phyloP scores from a whole-genome alignment of 768 basidiomycete genomes.

The Boletus bicolor region DNA sequence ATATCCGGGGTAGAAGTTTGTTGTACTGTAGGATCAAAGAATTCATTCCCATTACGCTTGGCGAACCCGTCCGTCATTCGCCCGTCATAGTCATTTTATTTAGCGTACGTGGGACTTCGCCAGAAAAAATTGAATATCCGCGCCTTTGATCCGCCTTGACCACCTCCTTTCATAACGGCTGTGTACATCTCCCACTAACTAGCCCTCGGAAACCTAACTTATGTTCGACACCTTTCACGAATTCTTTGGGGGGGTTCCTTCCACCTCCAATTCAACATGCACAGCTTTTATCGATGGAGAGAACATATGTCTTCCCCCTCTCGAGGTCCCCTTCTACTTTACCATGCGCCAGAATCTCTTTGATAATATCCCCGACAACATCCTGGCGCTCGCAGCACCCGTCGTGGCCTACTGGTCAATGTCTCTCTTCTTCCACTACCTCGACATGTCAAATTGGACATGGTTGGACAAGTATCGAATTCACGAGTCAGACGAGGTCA shows the following conservation, averaged over 20 bases:
- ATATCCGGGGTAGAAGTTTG: slow-evolving; percentile 31
- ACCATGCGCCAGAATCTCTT: slow-evolving; percentile 45
- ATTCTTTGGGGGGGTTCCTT: neutral
- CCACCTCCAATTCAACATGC: slow-evolving; percentile 38
- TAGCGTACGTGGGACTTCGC: slow-evolving; percentile 5
- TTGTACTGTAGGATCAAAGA: slow-evolving; percentile 33
- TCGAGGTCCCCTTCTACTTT: slow-evolving; percentile 55
- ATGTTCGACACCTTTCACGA: slow-evolving; percentile 18
- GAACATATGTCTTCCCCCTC: slow-evolving; percentile 35
- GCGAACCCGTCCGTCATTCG: neutral
- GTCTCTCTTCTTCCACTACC: slow-evolving; percentile 73
- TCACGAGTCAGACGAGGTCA: slow-evolving; percentile 82
- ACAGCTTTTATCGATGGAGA: slow-evolving; percentile 31
- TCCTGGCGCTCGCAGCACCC: slow-evolving; percentile 70
- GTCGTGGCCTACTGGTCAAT: slow-evolving; percentile 81
- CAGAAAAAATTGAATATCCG: neutral
- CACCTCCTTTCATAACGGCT: neutral
- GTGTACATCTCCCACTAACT: neutral
- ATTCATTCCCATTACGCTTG: slow-evolving; percentile 9
- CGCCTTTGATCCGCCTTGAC: neutral
- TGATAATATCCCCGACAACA: slow-evolving; percentile 61
- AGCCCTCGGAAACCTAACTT: neutral
- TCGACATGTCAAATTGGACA: slow-evolving; percentile 76
- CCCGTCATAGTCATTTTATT: neutral
- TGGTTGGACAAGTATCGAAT: slow-evolving; percentile 83